Evolutionary conservation across 441 rosid genomes (phyloP).

Genomic region (Dalechampia spathulata): DNA sequence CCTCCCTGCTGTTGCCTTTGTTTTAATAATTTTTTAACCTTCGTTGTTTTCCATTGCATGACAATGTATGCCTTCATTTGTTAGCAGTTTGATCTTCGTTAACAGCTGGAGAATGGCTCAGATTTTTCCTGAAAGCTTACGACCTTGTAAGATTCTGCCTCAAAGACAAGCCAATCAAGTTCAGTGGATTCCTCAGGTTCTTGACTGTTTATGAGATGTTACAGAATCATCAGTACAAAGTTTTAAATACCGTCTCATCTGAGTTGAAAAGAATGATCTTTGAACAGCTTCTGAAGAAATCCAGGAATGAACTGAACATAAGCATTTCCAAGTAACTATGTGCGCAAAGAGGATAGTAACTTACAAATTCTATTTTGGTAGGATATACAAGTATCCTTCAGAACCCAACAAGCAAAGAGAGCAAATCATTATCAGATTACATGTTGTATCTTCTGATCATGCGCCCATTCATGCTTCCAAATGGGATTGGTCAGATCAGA

Average conservation of each 20-base stretch:
- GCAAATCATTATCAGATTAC: conserved; percentile 22
- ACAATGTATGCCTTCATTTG: not conserved
- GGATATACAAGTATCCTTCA: not conserved
- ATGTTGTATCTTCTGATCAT: conserved; percentile 27
- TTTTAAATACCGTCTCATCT: not conserved
- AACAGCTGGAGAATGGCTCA: conserved; percentile 1
- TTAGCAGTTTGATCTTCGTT: conserved; percentile 4
- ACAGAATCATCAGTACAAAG: conserved; percentile 1
- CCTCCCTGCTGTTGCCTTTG: too few relatives aligned
- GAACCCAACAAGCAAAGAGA: conserved; percentile 1
- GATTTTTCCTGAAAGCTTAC: not conserved
- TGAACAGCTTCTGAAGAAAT: conserved; percentile 7
- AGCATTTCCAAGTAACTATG: not conserved
- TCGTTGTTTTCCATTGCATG: not conserved
- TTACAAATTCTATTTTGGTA: too few relatives aligned
- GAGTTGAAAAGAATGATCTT: conserved; percentile 7
- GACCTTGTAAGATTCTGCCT: conserved; percentile 12
- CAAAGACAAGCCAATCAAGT: conserved; percentile 2
- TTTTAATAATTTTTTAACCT: too few relatives aligned
- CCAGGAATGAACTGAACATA: not conserved
- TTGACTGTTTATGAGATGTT: conserved; percentile 1
- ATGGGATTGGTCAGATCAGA: conserved; percentile 30
- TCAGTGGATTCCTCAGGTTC: not conserved
- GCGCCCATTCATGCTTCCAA: conserved; percentile 28
- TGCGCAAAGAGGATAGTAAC: too few relatives aligned